Base-by-base conservation (phyloP, 345 rosid species). In the Eucalyptus polyanthemos region DNA sequence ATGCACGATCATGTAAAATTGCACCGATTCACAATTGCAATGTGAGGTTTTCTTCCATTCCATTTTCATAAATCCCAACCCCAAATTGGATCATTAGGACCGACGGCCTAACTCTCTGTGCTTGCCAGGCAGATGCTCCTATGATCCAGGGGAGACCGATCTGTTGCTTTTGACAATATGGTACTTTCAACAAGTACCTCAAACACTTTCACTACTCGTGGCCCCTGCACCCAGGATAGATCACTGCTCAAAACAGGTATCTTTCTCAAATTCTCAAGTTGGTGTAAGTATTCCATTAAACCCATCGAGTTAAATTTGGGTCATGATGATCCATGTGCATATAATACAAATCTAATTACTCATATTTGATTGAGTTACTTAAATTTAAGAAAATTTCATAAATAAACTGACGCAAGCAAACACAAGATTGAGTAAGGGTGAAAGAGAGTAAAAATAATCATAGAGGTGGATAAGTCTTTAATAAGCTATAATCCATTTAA, bases 351-450 rank as follows among this genome's bases (percentile, higher is more conserved):
- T 56, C 29, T 2, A 24, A 1, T 24, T 9, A 56, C 29, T 24
- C 12, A 56, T 56, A 56, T 25, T 4, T 0, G 3, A 56, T 5
- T 0, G 49, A 47, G 49, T 47, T 47, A 56, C 29, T 56, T 56
- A 56, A 22, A 56, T 56, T 4, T 56, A 56, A 56, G 1, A 9
- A 56, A 56, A 22, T 4, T 56, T 24, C 29, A 56, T 56, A 10
- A 56, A 10, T 25, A 24, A 56, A 56, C 3, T 56, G 3, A 24
- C 1, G 1, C 12, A 24, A 56, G 3, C 3, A 2, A 56, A 10
- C 1, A 22, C 1, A 3, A 56, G 13, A 56, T 56, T 24, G 6
- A 56, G 6, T 24, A 6, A 56, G 14, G 0, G 6, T 10, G 1
- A 56, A 4, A 24, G 0, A 56, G 2, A 56, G 13, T 22, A 22